Evolutionary conservation across 495 filamentous ascomycete species (phyloP).

Genomic region (Hypoxylon cercidicola): DNA sequence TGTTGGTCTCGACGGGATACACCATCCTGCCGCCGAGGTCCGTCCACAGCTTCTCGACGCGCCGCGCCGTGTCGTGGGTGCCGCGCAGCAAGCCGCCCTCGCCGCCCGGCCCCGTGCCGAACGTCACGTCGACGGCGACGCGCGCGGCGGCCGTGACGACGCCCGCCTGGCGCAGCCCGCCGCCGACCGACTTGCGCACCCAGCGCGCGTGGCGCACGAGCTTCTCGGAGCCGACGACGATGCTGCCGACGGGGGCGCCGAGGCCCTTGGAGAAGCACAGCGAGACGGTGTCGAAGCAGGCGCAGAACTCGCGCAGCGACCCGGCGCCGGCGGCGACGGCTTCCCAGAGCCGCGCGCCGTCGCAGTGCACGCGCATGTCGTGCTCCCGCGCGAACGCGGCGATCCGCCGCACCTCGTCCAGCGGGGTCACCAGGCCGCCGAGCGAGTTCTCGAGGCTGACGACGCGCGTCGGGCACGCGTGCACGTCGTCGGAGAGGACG

Average conservation of each 20-base stretch:
- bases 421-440: slow-evolving; percentile 75
- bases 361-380: slow-evolving; percentile 75
- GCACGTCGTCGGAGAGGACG: slow-evolving; percentile 54
- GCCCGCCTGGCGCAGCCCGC: slow-evolving; percentile 77
- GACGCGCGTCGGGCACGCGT: slow-evolving; percentile 74
- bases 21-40: slow-evolving; percentile 64
- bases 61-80: slow-evolving; percentile 71
- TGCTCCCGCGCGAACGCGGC: slow-evolving; percentile 71
- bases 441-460: slow-evolving; percentile 86
- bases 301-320: slow-evolving; percentile 70
- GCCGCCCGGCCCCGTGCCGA: slow-evolving; percentile 61
- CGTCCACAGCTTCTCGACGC: slow-evolving; percentile 70
- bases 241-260: slow-evolving; percentile 82
- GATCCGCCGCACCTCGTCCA: slow-evolving; percentile 71
- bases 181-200: slow-evolving; percentile 82
- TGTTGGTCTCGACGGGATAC: slow-evolving; percentile 80
- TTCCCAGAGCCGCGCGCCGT: slow-evolving; percentile 85
- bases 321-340: slow-evolving; percentile 67
- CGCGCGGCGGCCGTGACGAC: slow-evolving; percentile 68
- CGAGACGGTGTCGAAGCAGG: slow-evolving; percentile 76
- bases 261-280: slow-evolving; percentile 86
- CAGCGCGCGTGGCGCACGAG: slow-evolving; percentile 68
- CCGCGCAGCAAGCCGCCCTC: slow-evolving; percentile 68
- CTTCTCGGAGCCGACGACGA: slow-evolving; percentile 69
- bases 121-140: slow-evolving; percentile 68